Base-by-base conservation (phyloP, 2,329 filamentous ascomycete genomes). In the Colletotrichum agaves region DNA sequence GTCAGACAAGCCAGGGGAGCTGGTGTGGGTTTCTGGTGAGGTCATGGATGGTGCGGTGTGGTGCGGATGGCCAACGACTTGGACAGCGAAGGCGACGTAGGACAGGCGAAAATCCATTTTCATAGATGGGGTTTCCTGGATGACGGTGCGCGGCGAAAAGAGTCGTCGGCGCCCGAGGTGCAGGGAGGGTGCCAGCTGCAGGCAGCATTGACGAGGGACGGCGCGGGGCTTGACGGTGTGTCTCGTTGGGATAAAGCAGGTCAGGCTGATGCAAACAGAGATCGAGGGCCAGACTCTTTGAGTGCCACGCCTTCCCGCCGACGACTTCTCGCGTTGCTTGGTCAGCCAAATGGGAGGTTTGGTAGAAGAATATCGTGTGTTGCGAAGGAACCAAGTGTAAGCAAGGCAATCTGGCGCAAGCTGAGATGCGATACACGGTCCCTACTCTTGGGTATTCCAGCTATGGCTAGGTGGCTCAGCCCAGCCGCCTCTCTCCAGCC, bases 131-230 rank as follows among this genome's bases (percentile, higher is more conserved):
- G 53, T 17, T 37, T 44, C 61, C 53, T 55, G 35, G 61, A 41
- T 49, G 61, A 65, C 23, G 41, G 21, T 46, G 53, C 15, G 53
- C 61, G 41, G 33, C 65, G 53, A 47, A 21, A 58, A 64, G 55
- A 23, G 46, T 60, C 23, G 17, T 58, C 55, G 31, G 27, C 35
- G 65, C 39, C 43, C 17, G 13, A 44, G 23, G 53, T 49, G 33
- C 65, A 68, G 47, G 55, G 55, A 68, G 53, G 35, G 65, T 60
- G 55, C 65, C 55, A 19, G 65, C 61, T 68, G 53, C 33, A 60
- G 46, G 39, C 47, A 65, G 55, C 53, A 49, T 65, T 49, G 27
- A 53, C 35, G 55, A 43, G 21, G 15, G 60, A 47, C 47, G 53
- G 27, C 46, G 47, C 53, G 53, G 53, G 64, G 53, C 55, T 64